Evolutionary conservation across 257 asterid species (phyloP).

Genomic region (Gentiana dahurica): DNA sequence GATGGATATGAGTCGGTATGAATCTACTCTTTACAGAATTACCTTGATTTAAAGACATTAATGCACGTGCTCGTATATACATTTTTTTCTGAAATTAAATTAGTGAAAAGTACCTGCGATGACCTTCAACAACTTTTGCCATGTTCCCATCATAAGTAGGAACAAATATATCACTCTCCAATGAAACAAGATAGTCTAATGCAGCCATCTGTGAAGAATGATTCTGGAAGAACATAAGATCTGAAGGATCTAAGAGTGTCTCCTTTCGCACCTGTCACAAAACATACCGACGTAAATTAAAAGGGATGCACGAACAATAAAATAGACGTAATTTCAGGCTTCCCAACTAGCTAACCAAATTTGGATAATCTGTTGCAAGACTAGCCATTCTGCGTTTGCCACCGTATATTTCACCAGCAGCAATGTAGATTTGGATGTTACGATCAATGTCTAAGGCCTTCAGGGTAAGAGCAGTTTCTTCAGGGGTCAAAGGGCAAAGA

Average conservation of each 20-base stretch:
- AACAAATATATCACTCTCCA: constrained; percentile 87
- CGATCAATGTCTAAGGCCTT: constrained; percentile 75
- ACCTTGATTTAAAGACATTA: not conserved
- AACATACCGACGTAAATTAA: constrained; percentile 4
- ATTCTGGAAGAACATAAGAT: constrained; percentile 75
- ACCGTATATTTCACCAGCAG: constrained; percentile 98
- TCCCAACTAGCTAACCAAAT: constrained; percentile 39
- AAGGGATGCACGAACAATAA: not conserved
- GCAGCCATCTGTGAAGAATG: constrained; percentile 99
- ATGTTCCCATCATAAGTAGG: constrained; percentile 98
- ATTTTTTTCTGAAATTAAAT: not conserved
- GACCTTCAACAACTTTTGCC: constrained; percentile 99
- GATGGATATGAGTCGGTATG: too few species aligned
- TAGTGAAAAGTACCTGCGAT: constrained; percentile 59
- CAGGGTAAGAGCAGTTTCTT: constrained; percentile 82
- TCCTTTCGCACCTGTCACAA: constrained; percentile 84
- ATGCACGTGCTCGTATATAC: not conserved
- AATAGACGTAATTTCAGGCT: not conserved
- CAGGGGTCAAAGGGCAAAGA: constrained; percentile 92
- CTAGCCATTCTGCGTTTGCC: constrained; percentile 64
- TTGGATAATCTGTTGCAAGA: constrained; percentile 68
- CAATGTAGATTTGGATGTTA: constrained; percentile 76
- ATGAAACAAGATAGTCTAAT: constrained; percentile 91
- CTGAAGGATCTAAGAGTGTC: constrained; percentile 71
- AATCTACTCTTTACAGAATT: too few species aligned